Percentiles rank a stretch among this genome's conserved stretches.
These are phyloP conservation scores for Lophiotrema nucula DNA, from an alignment of 495 filamentous ascomycete species.

Conservation along the genomic window DNA sequence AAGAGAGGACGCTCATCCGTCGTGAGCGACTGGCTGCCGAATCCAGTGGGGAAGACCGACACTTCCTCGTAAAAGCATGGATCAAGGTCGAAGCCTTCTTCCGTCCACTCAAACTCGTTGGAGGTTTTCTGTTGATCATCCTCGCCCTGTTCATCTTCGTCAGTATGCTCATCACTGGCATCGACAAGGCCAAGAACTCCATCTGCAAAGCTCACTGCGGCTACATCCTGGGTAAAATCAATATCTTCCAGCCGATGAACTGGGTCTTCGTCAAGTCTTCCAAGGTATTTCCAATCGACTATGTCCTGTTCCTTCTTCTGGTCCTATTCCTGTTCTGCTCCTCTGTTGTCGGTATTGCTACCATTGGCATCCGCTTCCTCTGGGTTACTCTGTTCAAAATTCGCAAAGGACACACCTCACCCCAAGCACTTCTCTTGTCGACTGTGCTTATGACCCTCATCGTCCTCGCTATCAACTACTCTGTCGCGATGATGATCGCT, in stretches of 20 bases:
- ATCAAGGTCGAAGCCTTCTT: slow-evolving; percentile 73
- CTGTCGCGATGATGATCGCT: slow-evolving; percentile 83
- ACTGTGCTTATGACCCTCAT: slow-evolving; percentile 89
- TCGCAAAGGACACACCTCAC: slow-evolving; percentile 80
- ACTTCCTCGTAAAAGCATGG: slow-evolving; percentile 68
- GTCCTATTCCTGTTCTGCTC: slow-evolving; percentile 82
- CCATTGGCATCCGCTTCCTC: slow-evolving; percentile 88
- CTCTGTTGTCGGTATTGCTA: slow-evolving; percentile 80
- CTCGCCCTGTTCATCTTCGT: slow-evolving; percentile 73
- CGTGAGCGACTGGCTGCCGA: slow-evolving; percentile 85
- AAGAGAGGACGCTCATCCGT: slow-evolving; percentile 88
- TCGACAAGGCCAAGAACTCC: slow-evolving; percentile 95
- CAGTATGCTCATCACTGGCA: slow-evolving; percentile 91
- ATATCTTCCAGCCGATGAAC: slow-evolving; percentile 93
- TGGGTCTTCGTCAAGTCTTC: slow-evolving; percentile 81
- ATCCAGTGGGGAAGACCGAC: slow-evolving; percentile 67
- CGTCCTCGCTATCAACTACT: slow-evolving; percentile 85
- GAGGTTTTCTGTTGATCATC: slow-evolving; percentile 73
- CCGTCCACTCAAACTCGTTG: slow-evolving; percentile 81
- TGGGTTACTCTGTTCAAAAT: slow-evolving; percentile 92
- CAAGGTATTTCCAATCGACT: slow-evolving; percentile 87
- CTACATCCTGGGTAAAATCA: slow-evolving; percentile 87
- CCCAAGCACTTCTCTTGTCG: slow-evolving; percentile 87
- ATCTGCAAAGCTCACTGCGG: slow-evolving; percentile 87
- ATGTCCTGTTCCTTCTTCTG: slow-evolving; percentile 78